Percentiles rank a stretch among this genome's conserved stretches.
Conservation (phyloP, 148 eudicot species). For the Chenopodium formosanum region DNA sequence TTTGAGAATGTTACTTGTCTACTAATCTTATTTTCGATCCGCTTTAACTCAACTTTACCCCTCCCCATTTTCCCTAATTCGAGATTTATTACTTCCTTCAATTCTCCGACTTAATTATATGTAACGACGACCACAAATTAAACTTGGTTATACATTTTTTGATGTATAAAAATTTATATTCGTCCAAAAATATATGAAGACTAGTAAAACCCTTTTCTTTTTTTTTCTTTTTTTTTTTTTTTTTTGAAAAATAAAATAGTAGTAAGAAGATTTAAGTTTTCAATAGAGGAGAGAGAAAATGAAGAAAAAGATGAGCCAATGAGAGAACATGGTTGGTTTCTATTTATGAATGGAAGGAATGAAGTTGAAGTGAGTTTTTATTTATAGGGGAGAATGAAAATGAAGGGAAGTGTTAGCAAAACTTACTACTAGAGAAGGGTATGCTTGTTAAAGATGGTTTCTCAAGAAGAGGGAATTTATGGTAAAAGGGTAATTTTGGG, state of each 20-base stretch:
- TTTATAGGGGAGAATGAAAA: conserved; percentile 4
- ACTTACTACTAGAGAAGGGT: not conserved
- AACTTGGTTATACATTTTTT: no score
- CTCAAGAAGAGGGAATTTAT: not conserved
- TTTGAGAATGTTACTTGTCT: conserved; percentile 69
- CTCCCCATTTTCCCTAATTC: conserved; percentile 36
- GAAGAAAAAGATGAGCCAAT: not conserved
- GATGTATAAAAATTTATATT: no score
- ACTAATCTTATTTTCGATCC: conserved; percentile 62
- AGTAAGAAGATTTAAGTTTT: not conserved
- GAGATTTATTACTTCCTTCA: not conserved
- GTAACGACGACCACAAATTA: no score
- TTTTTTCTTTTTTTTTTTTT: not conserved
- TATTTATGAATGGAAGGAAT: conserved; percentile 12
- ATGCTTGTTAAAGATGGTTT: not conserved
- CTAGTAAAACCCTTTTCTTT: not conserved
- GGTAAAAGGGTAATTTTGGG: conserved; percentile 8
- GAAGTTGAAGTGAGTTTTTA: not conserved
- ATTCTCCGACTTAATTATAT: not conserved
- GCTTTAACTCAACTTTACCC: conserved; percentile 54
- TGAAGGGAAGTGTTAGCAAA: not conserved
- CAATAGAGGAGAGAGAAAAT: not conserved
- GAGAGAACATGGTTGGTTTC: conserved; percentile 27
- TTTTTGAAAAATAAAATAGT: not conserved
- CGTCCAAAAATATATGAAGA: not conserved